Base-by-base conservation (phyloP, 805 yeast species). In the Metschnikowia vanudenii region DNA sequence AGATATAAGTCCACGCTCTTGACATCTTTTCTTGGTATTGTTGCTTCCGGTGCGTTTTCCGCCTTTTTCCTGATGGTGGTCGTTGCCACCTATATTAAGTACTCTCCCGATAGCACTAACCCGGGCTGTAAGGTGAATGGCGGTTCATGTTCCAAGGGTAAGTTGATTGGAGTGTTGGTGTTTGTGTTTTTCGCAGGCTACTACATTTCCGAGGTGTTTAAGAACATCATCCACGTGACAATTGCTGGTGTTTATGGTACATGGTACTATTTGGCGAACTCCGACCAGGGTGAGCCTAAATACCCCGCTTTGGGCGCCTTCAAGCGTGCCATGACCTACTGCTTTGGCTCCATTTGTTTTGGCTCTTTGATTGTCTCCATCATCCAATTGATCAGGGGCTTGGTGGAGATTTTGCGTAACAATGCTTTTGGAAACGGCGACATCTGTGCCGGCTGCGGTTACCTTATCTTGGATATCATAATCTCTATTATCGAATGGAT, bases 281-380 rank as follows among this genome's bases (percentile, higher is more conserved):
- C 89, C 11, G 89, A 84, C 61, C 85, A 84, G 62, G 90, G 90
- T 2, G 84, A 80, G 70, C 96, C 96, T 28, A 75, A 62, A 56
- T 76, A 78, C 71, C 92, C 96, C 3, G 94, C 95, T 0, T 69
- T 83, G 50, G 90, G 94, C 2, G 84, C 96, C 2, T 80, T 90
- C 54, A 80, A 74, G 57, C 76, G 96, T 54, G 88, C 96, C 1
- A 64, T 88, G 65, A 85, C 96, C 3, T 85, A 83, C 61, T 88
- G 96, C 9, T 85, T 90, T 59, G 97, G 98, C 2, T 86, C 96
- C 2, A 84, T 91, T 45, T 85, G 96, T 62, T 85, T 88, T 60
- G 96, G 97, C 0, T 84, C 89, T 2, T 64, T 85, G 58, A 75
- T 85, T 61, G 86, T 86, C 33, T 80, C 88, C 0, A 51, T 88